A percentile compares a stretch with the other conserved stretches of the same genome.
phyloP scores from a whole-genome alignment of 768 basidiomycete species.

The Tricholoma flavovirens region DNA sequence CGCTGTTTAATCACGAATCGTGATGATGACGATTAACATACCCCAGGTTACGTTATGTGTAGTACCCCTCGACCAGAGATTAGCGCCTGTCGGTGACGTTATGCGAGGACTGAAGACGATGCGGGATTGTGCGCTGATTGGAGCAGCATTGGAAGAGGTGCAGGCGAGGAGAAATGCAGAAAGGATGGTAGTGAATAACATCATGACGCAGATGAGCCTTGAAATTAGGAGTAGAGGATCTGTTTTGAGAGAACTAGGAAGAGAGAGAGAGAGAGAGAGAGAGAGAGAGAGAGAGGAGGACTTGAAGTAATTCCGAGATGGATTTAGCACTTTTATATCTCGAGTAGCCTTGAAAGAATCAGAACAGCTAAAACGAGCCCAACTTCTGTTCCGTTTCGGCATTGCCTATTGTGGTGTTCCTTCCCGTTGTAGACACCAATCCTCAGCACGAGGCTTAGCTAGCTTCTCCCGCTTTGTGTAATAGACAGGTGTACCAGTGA shows the following conservation, averaged over 20 bases:
- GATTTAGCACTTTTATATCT: conserved; percentile 6
- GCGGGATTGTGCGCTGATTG: conserved; percentile 7
- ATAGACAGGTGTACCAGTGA: not conserved
- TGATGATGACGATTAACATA: conserved; percentile 2
- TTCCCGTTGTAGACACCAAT: conserved; percentile 1
- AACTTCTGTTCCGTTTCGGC: not conserved
- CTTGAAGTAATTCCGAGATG: not conserved
- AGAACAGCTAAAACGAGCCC: not conserved
- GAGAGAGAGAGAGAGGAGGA: not conserved
- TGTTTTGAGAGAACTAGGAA: not conserved
- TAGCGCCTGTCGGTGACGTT: conserved; percentile 14
- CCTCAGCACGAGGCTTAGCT: conserved; percentile 8
- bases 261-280: not conserved
- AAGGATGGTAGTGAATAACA: conserved; percentile 11
- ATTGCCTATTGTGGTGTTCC: conserved; percentile 2
- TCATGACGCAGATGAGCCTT: not conserved
- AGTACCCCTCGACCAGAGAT: conserved; percentile 17
- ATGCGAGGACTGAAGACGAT: conserved; percentile 21
- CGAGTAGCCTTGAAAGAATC: conserved; percentile 2
- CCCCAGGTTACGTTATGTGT: conserved; percentile 21
- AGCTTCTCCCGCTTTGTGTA: conserved; percentile 12
- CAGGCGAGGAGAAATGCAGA: conserved; percentile 7
- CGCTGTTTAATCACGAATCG: not conserved
- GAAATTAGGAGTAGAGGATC: not conserved
- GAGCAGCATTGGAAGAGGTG: conserved; percentile 6